Conservation (phyloP, 2,329 filamentous ascomycete species). For the Acarospora socialis region DNA sequence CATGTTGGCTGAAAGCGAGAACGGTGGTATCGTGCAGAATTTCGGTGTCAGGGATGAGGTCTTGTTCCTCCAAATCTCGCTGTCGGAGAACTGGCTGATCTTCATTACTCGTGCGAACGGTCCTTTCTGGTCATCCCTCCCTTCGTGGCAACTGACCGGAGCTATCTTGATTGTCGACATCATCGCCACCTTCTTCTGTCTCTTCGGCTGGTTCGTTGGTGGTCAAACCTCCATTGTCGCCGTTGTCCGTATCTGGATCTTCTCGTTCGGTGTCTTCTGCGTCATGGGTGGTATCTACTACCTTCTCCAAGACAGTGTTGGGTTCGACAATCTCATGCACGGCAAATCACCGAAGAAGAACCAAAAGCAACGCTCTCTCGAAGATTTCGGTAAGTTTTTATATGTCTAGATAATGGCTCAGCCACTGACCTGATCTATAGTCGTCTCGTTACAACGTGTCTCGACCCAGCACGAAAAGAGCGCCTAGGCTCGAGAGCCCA, state of each 20-base stretch:
- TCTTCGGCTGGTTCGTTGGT: conserved; percentile 70
- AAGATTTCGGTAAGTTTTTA: conserved; percentile 66
- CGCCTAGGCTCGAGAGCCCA: conserved; percentile 36
- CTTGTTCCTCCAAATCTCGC: conserved; percentile 76
- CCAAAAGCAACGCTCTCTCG: conserved; percentile 69
- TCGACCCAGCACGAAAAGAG: conserved; percentile 88
- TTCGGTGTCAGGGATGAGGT: conserved; percentile 69
- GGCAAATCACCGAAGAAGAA: conserved; percentile 71
- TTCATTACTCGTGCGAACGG: conserved; percentile 91
- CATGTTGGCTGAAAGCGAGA: conserved; percentile 52
- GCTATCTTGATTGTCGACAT: conserved; percentile 73
- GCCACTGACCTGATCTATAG: conserved; percentile 42
- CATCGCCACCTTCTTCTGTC: conserved; percentile 68
- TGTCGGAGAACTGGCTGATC: conserved; percentile 92
- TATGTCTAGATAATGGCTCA: conserved; percentile 5
- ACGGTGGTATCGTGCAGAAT: conserved; percentile 81
- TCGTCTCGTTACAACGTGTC: conserved; percentile 78
- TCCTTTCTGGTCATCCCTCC: conserved; percentile 79
- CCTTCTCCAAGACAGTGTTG: conserved; percentile 63
- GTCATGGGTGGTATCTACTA: conserved; percentile 68
- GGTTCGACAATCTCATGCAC: conserved; percentile 89
- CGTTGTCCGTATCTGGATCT: conserved; percentile 80
- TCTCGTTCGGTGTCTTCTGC: conserved; percentile 80
- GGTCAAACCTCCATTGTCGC: conserved; percentile 63
- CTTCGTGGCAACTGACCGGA: conserved; percentile 68